phyloP scores from a whole-genome alignment of 306 rosid genomes.

The Abrus pulchellus region DNA sequence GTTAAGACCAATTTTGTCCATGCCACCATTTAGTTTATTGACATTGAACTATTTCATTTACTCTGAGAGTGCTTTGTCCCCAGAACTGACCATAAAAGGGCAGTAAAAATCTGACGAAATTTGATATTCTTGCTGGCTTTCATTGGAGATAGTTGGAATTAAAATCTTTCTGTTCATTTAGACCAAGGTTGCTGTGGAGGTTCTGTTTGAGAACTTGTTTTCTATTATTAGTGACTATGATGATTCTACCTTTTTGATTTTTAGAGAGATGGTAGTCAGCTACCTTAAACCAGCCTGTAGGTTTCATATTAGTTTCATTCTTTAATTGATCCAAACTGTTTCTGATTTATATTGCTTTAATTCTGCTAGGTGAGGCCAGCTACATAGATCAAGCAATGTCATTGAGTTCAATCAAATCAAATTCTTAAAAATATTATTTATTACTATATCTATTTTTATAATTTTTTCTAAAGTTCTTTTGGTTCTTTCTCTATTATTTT shows the following conservation, averaged over 20 bases:
- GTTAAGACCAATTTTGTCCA: slow-evolving; percentile 27
- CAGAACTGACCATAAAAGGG: neutral
- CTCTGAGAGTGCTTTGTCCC: slow-evolving; percentile 19
- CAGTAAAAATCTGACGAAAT: slow-evolving; percentile 12
- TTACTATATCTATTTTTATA: too few species aligned
- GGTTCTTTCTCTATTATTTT: too few species aligned
- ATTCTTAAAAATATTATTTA: too few species aligned
- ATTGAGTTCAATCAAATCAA: too few species aligned
- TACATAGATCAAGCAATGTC: too few species aligned
- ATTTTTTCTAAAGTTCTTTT: too few species aligned
- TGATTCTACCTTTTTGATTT: slow-evolving; percentile 33
- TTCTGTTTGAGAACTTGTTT: slow-evolving; percentile 35
- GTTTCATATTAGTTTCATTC: slow-evolving; percentile 20
- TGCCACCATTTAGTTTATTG: slow-evolving; percentile 30
- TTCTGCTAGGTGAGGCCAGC: too few species aligned
- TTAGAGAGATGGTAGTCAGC: slow-evolving; percentile 28
- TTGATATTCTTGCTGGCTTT: slow-evolving; percentile 37
- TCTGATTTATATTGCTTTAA: neutral
- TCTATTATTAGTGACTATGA: neutral
- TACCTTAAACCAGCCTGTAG: slow-evolving; percentile 12
- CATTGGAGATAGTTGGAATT: slow-evolving; percentile 32
- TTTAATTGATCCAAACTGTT: slow-evolving; percentile 26
- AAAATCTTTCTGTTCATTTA: slow-evolving; percentile 15
- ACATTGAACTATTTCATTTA: slow-evolving; percentile 41
- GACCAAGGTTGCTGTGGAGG: slow-evolving; percentile 37